Evolutionary conservation across 495 filamentous ascomycete species (phyloP), one percentile per base, ranked within the genome.

Genomic region (Aspergillus incahuasiensis): DNA sequence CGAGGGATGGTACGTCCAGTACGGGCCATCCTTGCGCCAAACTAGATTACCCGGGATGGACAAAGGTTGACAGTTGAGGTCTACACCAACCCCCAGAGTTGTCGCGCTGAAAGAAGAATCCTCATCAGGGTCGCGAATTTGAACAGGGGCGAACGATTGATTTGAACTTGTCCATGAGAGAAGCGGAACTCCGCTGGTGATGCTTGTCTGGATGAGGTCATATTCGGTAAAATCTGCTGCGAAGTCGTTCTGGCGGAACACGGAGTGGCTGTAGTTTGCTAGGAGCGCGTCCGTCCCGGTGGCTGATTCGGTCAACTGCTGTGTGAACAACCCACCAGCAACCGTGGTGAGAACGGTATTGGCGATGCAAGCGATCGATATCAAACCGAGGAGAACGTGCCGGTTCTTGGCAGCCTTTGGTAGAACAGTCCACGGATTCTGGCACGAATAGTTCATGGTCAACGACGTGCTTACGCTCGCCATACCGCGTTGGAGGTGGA

Each of bases 401-500:
- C 68, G 66, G 47, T 71, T 63, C 7, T 67, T 69, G 3, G 66
- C 48, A 8, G 67, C 54, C 39, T 75, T 75, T 32, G 64, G 55
- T 12, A 75, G 59, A 4, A 72, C 63, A 3, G 61, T 60, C 52
- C 68, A 65, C 0, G 72, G 72, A 35, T 62, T 75, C 24, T 75
- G 72, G 0, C 69, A 69, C 0, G 70, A 61, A 49, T 75, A 75
- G 35, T 75, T 75, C 49, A 73, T 58, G 5, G 68, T 71, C 24
- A 75, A 41, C 1, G 72, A 75, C 0, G 57, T 49, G 7, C 55
- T 54, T 8, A 67, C 66, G 1, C 58, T 50, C 0, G 68, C 72
- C 58, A 68, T 66, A 11, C 72, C 72, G 6, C 72, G 62, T 46
- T 75, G 72, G n/a, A 75, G 64, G 43, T 75, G 72, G 12, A 75